phyloP scores from a whole-genome alignment of 2,329 filamentous ascomycete species.

The Microdochium bolleyi region DNA sequence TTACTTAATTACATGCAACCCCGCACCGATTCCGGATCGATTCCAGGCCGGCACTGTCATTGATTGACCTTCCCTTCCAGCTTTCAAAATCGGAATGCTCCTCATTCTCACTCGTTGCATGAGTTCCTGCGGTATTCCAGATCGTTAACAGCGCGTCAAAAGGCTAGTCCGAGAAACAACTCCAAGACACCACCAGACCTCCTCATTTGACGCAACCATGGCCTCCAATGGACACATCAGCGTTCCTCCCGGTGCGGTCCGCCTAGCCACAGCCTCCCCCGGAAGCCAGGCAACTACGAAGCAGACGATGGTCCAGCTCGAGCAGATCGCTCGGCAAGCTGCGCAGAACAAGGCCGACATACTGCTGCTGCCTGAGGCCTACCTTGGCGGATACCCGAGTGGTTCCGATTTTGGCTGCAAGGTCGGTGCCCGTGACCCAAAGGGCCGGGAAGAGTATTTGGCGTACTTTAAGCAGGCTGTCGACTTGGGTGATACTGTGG shows the following conservation, averaged over 20 bases:
- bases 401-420: slow-evolving; percentile 69
- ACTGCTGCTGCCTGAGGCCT: slow-evolving; percentile 86
- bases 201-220: background rate
- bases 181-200: too few relatives aligned
- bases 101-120: too few relatives aligned
- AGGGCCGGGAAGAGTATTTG: slow-evolving; percentile 75
- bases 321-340: slow-evolving; percentile 55
- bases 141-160: too few relatives aligned
- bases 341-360: slow-evolving; percentile 49
- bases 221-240: background rate
- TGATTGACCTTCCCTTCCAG: too few relatives aligned
- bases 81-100: too few relatives aligned
- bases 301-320: slow-evolving; percentile 60
- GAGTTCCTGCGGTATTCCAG: too few relatives aligned
- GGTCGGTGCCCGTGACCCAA: slow-evolving; percentile 61
- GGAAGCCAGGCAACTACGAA: slow-evolving; percentile 38
- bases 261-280: slow-evolving; percentile 49
- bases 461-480: slow-evolving; percentile 71
- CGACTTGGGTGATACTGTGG: slow-evolving; percentile 73
- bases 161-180: too few relatives aligned
- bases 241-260: slow-evolving; percentile 22
- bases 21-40: too few relatives aligned
- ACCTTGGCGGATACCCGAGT: slow-evolving; percentile 84
- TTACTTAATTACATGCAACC: too few relatives aligned
- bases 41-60: too few relatives aligned